phyloP scores from a whole-genome alignment of 192 early-diverging fungal genomes.

The Linnemannia elongata region DNA sequence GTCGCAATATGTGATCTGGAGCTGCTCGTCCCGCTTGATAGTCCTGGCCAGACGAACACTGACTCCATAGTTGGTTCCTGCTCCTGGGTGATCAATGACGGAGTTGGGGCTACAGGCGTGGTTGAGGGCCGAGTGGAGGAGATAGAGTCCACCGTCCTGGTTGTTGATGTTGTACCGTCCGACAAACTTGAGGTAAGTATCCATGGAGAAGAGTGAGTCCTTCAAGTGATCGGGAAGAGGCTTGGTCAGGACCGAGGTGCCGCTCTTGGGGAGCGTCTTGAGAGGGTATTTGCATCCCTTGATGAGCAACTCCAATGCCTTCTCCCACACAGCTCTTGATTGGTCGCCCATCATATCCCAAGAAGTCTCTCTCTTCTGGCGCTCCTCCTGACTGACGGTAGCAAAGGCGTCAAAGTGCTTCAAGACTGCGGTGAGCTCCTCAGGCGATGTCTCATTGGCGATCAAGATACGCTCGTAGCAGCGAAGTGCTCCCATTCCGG shows the following conservation, averaged over 20 bases:
- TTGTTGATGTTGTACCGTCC: slow-evolving; percentile 75
- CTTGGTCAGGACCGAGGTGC: slow-evolving; percentile 53
- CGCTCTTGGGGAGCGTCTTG: slow-evolving; percentile 51
- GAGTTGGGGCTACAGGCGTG: slow-evolving; percentile 70
- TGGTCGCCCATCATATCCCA: slow-evolving; percentile 68
- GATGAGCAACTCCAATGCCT: slow-evolving; percentile 56
- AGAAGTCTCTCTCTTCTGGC: slow-evolving; percentile 67
- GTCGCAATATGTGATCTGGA: slow-evolving; percentile 72
- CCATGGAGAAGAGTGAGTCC: slow-evolving; percentile 64
- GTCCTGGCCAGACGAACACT: slow-evolving; percentile 67
- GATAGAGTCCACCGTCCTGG: slow-evolving; percentile 72
- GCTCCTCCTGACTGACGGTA: slow-evolving; percentile 67
- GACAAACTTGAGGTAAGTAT: slow-evolving; percentile 67
- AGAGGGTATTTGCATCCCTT: slow-evolving; percentile 65
- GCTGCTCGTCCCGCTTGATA: slow-evolving; percentile 70
- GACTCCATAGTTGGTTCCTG: slow-evolving; percentile 64
- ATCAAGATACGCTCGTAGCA: slow-evolving; percentile 62
- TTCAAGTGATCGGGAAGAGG: slow-evolving; percentile 62
- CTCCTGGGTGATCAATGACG: slow-evolving; percentile 64
- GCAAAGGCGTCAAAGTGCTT: slow-evolving; percentile 68
- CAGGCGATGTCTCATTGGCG: slow-evolving; percentile 59
- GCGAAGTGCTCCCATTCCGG: slow-evolving; percentile 62
- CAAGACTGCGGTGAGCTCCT: slow-evolving; percentile 58
- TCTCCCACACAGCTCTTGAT: slow-evolving; percentile 58
- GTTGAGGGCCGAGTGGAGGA: slow-evolving; percentile 71